Evolutionary conservation across 2,329 filamentous ascomycete genomes (phyloP).

Genomic region (Alternaria consortialis): DNA sequence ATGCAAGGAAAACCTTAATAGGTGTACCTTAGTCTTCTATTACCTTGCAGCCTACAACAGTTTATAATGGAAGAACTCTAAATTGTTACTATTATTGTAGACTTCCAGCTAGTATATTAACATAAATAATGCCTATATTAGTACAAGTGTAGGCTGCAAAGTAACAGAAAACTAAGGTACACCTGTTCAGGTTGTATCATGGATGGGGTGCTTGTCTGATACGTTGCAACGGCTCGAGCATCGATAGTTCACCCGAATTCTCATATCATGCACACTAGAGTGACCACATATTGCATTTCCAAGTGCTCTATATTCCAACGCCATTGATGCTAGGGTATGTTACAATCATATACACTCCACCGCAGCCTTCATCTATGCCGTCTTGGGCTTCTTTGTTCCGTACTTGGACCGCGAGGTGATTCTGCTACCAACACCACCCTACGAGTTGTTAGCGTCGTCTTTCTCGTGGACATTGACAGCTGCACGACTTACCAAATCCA

Average conservation of each 20-base stretch:
- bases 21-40: too few species aligned
- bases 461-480: background rate
- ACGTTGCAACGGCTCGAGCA: background rate
- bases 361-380: conserved; percentile 26
- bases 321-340: conserved; percentile 38
- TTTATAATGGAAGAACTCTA: too few species aligned
- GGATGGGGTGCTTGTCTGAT: too few species aligned
- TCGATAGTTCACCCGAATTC: background rate
- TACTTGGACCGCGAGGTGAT: conserved; percentile 92
- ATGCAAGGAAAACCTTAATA: too few species aligned
- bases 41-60: too few species aligned
- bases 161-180: too few species aligned
- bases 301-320: conserved; percentile 23
- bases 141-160: too few species aligned
- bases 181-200: background rate
- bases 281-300: background rate
- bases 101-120: background rate
- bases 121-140: too few species aligned
- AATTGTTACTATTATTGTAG: too few species aligned
- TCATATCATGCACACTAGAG: background rate
- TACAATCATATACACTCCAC: conserved; percentile 33
- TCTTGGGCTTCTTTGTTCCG: conserved; percentile 97
- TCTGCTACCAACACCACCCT: conserved; percentile 91
- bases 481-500: conserved; percentile 80
- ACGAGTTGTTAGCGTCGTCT: conserved; percentile 31